Evolutionary conservation across 805 yeast species (phyloP).

Genomic region (Zygosaccharomyces rouxii): DNA sequence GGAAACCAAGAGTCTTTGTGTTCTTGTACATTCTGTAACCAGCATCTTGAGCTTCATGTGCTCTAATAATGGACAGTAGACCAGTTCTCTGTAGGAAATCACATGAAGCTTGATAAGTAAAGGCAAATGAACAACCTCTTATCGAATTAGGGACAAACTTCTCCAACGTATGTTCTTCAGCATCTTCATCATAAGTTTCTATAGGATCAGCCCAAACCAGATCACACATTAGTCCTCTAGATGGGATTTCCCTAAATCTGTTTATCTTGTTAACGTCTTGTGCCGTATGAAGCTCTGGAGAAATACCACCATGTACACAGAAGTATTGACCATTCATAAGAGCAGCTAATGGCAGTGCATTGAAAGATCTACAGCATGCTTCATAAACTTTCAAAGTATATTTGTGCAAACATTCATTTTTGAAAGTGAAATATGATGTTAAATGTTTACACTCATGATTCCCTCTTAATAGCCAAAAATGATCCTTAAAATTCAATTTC

Average conservation of each 20-base stretch:
- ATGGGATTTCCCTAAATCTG: constrained; percentile 89
- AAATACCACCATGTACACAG: constrained; percentile 94
- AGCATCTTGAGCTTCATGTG: constrained; percentile 97
- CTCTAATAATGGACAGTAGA: constrained; percentile 79
- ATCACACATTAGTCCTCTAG: constrained; percentile 91
- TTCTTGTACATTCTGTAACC: constrained; percentile 93
- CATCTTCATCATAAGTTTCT: constrained; percentile 75
- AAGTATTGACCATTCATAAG: constrained; percentile 90
- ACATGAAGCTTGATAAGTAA: constrained; percentile 76
- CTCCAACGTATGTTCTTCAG: constrained; percentile 36
- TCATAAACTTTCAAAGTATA: constrained; percentile 63
- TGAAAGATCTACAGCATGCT: constrained; percentile 71
- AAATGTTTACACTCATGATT: constrained; percentile 93
- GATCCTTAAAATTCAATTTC: constrained; percentile 68
- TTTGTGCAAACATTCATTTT: constrained; percentile 83
- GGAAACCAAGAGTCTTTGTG: constrained; percentile 80
- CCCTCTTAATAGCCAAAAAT: constrained; percentile 82
- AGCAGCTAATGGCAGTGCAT: constrained; percentile 87
- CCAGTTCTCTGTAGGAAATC: constrained; percentile 74
- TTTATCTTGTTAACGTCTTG: constrained; percentile 66
- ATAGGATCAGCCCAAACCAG: constrained; percentile 94
- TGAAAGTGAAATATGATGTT: constrained; percentile 91
- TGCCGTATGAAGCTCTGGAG: constrained; percentile 72
- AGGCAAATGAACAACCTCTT: constrained; percentile 91
- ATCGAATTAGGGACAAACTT: constrained; percentile 61